Percentiles rank a stretch among this genome's conserved stretches.
These are phyloP conservation scores for Gamarada debralockiae DNA, from an alignment of 495 filamentous ascomycete genomes.

Conservation along the genomic window DNA sequence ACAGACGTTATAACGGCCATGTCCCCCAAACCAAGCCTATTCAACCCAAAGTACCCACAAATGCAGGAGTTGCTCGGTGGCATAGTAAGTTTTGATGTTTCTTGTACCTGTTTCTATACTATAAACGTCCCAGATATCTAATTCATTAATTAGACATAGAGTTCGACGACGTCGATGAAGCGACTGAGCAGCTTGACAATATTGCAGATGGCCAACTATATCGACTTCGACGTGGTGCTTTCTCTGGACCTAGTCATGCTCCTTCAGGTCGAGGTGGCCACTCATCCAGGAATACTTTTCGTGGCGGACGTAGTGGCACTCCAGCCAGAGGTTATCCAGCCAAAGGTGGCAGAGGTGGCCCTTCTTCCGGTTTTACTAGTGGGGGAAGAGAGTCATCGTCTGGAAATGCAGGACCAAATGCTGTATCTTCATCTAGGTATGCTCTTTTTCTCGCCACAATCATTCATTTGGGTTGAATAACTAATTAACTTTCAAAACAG, in stretches of 20 bases:
- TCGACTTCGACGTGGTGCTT: conserved; percentile 9
- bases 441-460: too few species aligned
- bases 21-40: background rate
- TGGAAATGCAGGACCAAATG: too few species aligned
- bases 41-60: background rate
- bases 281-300: background rate
- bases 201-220: conserved; percentile 22
- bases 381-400: too few species aligned
- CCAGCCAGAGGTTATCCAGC: background rate
- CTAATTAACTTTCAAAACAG: too few species aligned
- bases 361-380: background rate
- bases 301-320: background rate
- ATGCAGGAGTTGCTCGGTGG: conserved; percentile 10
- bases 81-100: conserved; percentile 16
- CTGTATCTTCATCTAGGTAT: too few species aligned
- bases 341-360: conserved; percentile 2
- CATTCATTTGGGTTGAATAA: too few species aligned
- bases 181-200: conserved; percentile 1
- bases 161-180: conserved; percentile 17
- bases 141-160: conserved; percentile 4
- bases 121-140: background rate
- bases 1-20: conserved; percentile 4
- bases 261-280: background rate
- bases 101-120: background rate
- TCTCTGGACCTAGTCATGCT: background rate